Conservation (phyloP, 306 rosid species). For the Cicer cuneatum region DNA sequence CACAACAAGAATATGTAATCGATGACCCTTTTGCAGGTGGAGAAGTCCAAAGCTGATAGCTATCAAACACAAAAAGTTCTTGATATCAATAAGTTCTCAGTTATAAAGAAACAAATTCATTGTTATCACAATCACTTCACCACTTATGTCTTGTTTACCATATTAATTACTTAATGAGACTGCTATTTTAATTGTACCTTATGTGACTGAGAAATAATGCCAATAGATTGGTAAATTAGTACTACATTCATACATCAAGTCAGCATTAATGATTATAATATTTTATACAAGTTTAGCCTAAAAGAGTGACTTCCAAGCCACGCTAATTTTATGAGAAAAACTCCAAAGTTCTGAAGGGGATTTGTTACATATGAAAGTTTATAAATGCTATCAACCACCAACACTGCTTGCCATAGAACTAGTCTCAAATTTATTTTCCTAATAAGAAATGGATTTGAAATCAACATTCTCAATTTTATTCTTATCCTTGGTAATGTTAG, state of each 20-base stretch:
- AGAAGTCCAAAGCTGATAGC: not conserved
- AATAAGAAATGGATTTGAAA: slow-evolving; percentile 21
- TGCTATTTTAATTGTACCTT: slow-evolving; percentile 6
- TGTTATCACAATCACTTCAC: slow-evolving; percentile 7
- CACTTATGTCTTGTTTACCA: slow-evolving; percentile 13
- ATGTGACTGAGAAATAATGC: not conserved
- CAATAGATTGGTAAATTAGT: slow-evolving; percentile 19
- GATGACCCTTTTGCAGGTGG: not conserved
- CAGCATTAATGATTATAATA: slow-evolving; percentile 1
- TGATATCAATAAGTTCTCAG: too few species aligned
- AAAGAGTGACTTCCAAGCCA: slow-evolving; percentile 32
- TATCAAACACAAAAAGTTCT: not conserved
- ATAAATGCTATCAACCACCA: slow-evolving; percentile 23
- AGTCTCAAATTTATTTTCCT: not conserved
- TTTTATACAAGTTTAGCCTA: not conserved
- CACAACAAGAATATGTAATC: not conserved
- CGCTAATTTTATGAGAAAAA: not conserved
- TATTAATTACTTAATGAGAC: not conserved
- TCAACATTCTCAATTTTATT: slow-evolving; percentile 16
- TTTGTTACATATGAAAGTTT: slow-evolving; percentile 11
- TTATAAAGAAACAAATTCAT: not conserved
- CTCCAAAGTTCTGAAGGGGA: not conserved
- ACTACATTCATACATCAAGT: not conserved
- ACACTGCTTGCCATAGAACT: not conserved
- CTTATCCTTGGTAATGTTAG: slow-evolving; percentile 13